Base-by-base conservation (phyloP, 1,139 yeast genomes). In the Suhomyces anneliseae region DNA sequence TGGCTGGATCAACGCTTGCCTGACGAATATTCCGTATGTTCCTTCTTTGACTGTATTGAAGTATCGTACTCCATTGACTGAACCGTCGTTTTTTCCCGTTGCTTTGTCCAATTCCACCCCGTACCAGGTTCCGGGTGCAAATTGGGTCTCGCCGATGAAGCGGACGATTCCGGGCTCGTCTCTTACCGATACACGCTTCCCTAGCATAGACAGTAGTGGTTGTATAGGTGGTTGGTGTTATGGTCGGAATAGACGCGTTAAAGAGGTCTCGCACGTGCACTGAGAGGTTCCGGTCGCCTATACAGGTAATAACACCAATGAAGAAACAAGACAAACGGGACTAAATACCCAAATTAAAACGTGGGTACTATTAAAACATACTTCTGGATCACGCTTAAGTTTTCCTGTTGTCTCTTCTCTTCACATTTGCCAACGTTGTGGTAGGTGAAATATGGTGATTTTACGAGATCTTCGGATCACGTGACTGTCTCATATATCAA, bases 41-140 rank as follows among this genome's bases (percentile, higher is more conserved):
- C 65, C 60, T 53, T 65, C 50, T 2, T 69, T 68, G 27, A 59
- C 53, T 37, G 89, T 78, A 2, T 72, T 65, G 55, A 92, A 92
- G 62, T 90, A 89, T 40, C 71, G 56, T 0, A 68, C 66, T 0
- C 89, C 95, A 29, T 81, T 72, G 0, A 90, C 81, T 1, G 84
- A 68, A 0, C 98, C 98, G 58, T 90, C 81, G 57, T 92, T 90
- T 64, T 85, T 87, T 1, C 97, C 98, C 0, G 59, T 60, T 0
- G 86, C 80, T 11, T 69, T 68, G 31, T 79, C 81, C 34, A 90
- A 72, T 56, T 85, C 90, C 4, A 92, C 74, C 0, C 97, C 98
- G 10, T 84, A 72, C 98, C 98, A 92, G 1, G 55, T 57, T 0
- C 90, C 90, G 0, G 76, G 68, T 3, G 88, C 83, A 66, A 85